These are phyloP conservation scores for Phytophthora nicotianae DNA, from an alignment of 352 stramenopile genomes.

Conservation along the genomic window DNA sequence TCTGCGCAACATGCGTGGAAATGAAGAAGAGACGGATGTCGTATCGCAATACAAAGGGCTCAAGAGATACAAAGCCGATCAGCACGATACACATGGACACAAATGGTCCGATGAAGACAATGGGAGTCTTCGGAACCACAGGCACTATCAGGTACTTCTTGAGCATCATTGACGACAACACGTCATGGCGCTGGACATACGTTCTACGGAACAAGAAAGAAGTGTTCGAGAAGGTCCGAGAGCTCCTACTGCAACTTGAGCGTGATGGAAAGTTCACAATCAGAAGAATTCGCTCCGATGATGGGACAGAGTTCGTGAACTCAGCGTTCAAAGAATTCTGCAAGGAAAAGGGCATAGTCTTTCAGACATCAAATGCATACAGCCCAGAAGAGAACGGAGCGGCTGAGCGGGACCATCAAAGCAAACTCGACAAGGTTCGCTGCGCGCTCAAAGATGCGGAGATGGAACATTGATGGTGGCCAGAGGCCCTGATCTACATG, in stretches of 20 bases:
- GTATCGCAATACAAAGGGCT: constrained; percentile 11
- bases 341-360: constrained; percentile 5
- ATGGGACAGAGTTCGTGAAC: constrained; percentile 20
- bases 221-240: constrained; percentile 3
- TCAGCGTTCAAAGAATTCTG: constrained; percentile 12
- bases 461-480: constrained; percentile 7
- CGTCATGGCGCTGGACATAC: constrained; percentile 17
- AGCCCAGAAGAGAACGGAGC: constrained; percentile 15
- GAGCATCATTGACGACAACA: constrained; percentile 21
- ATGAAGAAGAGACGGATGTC: constrained; percentile 18
- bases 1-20: constrained; percentile 18
- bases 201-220: constrained; percentile 10
- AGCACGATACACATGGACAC: constrained; percentile 18
- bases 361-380: constrained; percentile 15
- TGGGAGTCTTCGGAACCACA: constrained; percentile 4
- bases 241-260: constrained; percentile 2
- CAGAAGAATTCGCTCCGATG: constrained; percentile 11
- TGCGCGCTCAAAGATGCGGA: constrained; percentile 11
- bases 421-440: constrained; percentile 6
- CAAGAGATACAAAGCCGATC: constrained; percentile 1
- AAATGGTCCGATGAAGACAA: constrained; percentile 18
- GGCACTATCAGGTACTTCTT: constrained; percentile 18
- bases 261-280: neutral
- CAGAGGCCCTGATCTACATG: constrained; percentile 22
- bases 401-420: constrained; percentile 16